Evolutionary conservation across 768 basidiomycete genomes (phyloP).

Genomic region (Leccinum sublutescens): DNA sequence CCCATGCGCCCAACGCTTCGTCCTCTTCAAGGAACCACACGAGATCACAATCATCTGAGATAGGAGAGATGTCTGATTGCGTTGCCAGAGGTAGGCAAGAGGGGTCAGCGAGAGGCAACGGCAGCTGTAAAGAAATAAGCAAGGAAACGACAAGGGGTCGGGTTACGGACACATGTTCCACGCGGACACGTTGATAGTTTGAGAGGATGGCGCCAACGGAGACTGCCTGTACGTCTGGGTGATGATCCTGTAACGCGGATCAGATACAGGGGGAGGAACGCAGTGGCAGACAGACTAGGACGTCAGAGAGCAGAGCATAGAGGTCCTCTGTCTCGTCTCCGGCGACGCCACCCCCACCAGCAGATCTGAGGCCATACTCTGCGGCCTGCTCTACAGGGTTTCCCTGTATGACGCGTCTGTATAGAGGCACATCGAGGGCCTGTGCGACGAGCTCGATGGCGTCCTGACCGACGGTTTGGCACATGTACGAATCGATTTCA

Average conservation of each 20-base stretch:
- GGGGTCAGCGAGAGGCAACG: conserved; percentile 75
- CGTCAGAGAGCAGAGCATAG: conserved; percentile 61
- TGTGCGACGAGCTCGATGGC: conserved; percentile 83
- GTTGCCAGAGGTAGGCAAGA: conserved; percentile 91
- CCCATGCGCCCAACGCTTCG: conserved; percentile 33
- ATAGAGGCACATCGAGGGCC: conserved; percentile 85
- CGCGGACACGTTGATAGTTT: conserved; percentile 93
- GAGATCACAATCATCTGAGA: conserved; percentile 69
- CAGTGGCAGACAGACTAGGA: conserved; percentile 61
- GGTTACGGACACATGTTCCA: conserved; percentile 87
- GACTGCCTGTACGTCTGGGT: conserved; percentile 83
- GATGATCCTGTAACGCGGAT: conserved; percentile 47
- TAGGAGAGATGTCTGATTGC: conserved; percentile 82
- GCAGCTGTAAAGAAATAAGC: conserved; percentile 50
- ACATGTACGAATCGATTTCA: conserved; percentile 97
- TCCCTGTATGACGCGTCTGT: conserved; percentile 78
- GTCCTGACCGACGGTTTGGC: conserved; percentile 98
- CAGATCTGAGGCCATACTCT: conserved; percentile 78
- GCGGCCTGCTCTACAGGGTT: conserved; percentile 74
- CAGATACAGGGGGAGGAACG: conserved; percentile 1
- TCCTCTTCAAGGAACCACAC: conserved; percentile 36
- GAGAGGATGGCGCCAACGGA: conserved; percentile 97
- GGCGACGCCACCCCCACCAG: conserved; percentile 46
- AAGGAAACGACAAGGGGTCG: not conserved
- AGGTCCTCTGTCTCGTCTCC: conserved; percentile 82